Percentiles rank a stretch among this genome's conserved stretches.
Conservation (phyloP, 202 grass and related monocot genomes). For the Saccharum hybrid region DNA sequence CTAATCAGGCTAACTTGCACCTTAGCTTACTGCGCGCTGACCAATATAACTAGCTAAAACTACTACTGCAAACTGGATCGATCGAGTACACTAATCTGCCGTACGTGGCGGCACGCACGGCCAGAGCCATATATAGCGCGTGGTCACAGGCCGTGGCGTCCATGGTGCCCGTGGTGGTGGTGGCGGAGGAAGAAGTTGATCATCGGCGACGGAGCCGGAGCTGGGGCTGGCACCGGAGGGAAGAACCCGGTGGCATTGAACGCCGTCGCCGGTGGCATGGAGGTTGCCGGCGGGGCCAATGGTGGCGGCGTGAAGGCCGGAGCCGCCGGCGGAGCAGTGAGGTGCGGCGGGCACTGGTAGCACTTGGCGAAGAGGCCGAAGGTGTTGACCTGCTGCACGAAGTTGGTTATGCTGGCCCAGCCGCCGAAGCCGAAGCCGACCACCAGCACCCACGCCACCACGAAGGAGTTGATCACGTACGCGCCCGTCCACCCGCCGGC, state of each 20-base stretch:
- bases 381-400: slow-evolving; percentile 74
- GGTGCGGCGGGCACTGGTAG: slow-evolving; percentile 74
- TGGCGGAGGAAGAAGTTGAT: slow-evolving; percentile 48
- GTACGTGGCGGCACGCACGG: neutral
- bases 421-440: slow-evolving; percentile 95
- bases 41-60: slow-evolving; percentile 20
- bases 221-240: slow-evolving; percentile 24
- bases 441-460: slow-evolving; percentile 94
- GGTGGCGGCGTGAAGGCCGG: neutral
- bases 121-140: neutral
- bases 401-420: slow-evolving; percentile 98
- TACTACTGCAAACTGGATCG: slow-evolving; percentile 35
- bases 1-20: slow-evolving; percentile 34
- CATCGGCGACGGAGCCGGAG: slow-evolving; percentile 47
- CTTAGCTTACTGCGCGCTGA: neutral
- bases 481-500: slow-evolving; percentile 78
- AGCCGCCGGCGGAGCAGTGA: neutral
- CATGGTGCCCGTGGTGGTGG: slow-evolving; percentile 56
- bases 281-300: neutral
- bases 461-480: slow-evolving; percentile 82
- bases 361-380: slow-evolving; percentile 96
- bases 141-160: slow-evolving; percentile 48
- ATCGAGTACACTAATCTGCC: slow-evolving; percentile 1
- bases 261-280: slow-evolving; percentile 21
- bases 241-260: slow-evolving; percentile 29